Base-by-base conservation (phyloP, 2,329 filamentous ascomycete genomes). In the Fusarium ambrosium region DNA sequence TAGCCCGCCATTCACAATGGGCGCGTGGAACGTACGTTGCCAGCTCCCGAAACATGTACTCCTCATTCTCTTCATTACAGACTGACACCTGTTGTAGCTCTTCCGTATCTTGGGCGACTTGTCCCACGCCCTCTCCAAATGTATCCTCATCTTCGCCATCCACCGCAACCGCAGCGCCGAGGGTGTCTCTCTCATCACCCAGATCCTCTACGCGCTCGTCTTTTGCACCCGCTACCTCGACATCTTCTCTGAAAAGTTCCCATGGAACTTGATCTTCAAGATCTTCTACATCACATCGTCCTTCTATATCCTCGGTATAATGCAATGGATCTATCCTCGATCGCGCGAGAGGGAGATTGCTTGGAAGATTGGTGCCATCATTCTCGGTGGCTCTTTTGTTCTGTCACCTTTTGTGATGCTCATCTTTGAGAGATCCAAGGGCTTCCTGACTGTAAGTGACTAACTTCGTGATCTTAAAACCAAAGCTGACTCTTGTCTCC, bases 111-210 rank as follows among this genome's bases (percentile, higher is more conserved):
- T 95, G 79, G 96, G 91, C 81, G 96, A 98, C 82, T 84, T 96
- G 78, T 94, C 93, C 79, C 96, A 98, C 82, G 90, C 94, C 55
- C 87, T 91, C 59, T 97, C 95, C 67, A 98, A 98, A 89, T 91
- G 92, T 82, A 97, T 98, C 81, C 89, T 98, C 78, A 95, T 98
- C 85, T 94, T 92, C 86, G 92, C 95, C 65, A 98, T 98, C 79
- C 95, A 98, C 84, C 90, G 90, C 76, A 98, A 98, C 81, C 90
- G 90, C 80, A 97, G 93, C 82, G 93, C 95, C 58, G 95, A 98
- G 87, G 95, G 95, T 69, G 93, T 98, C 71, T 98, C 95, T 27
- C 91, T 98, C 80, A 94, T 98, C 79, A 98, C 94, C 1, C 96
- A 98, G 84, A 89, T 92, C 66, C 91, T 98, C 75, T 98, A 98